These are phyloP conservation scores for Chlamydomonas schloesseri DNA, from an alignment of 139 green algal species.

Conservation along the genomic window DNA sequence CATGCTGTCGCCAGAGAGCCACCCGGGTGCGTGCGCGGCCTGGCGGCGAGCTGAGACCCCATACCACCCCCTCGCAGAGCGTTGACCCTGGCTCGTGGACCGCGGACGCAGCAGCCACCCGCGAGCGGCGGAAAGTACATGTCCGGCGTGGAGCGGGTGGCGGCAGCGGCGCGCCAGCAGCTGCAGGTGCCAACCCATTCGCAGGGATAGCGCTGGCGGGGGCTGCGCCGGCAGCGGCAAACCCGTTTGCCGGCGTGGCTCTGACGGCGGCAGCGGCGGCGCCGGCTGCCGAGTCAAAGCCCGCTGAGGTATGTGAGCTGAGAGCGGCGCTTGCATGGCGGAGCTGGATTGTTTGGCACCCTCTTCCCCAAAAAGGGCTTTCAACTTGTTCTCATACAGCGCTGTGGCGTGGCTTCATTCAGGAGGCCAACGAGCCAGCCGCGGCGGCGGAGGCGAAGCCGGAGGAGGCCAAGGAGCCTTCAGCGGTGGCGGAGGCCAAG, in stretches of 20 bases:
- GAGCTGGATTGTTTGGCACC: too few relatives aligned
- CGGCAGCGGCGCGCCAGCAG: neutral
- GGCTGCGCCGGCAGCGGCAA: neutral
- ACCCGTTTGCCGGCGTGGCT: too few relatives aligned
- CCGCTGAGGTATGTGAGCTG: too few relatives aligned
- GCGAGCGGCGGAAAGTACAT: conserved; percentile 30
- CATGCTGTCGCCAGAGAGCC: too few relatives aligned
- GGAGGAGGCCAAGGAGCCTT: neutral
- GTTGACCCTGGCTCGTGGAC: conserved; percentile 36
- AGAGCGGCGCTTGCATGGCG: too few relatives aligned
- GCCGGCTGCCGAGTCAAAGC: neutral
- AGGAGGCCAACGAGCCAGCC: neutral
- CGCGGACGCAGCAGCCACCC: conserved; percentile 1
- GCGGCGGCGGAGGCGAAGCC: neutral
- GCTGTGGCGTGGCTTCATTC: too few relatives aligned
- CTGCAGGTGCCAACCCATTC: conserved; percentile 1
- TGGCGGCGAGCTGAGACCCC: too few relatives aligned
- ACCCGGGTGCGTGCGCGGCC: too few relatives aligned
- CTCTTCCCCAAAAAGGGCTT: too few relatives aligned
- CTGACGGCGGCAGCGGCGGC: neutral
- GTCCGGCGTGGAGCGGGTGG: conserved; percentile 10
- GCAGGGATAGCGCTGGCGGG: conserved; percentile 19
- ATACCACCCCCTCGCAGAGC: too few relatives aligned
- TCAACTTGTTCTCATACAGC: too few relatives aligned
- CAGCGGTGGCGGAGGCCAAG: neutral